Evolutionary conservation across 2,329 filamentous ascomycete genomes (phyloP).

Genomic region (Botryotinia convoluta): DNA sequence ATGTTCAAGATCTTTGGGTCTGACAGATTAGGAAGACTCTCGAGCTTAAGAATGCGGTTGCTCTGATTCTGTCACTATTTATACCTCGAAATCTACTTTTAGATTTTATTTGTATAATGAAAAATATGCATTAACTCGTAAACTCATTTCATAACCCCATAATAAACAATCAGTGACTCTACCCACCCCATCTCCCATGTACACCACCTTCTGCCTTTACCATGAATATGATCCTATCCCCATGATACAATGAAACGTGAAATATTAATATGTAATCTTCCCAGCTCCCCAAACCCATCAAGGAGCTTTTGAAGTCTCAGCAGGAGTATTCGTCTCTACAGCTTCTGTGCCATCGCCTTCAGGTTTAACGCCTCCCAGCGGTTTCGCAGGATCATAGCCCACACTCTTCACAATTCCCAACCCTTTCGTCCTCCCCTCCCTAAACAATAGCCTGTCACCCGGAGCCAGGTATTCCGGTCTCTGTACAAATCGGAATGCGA

Average conservation of each 20-base stretch:
- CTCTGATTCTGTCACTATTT: not conserved
- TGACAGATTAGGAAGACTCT: not conserved
- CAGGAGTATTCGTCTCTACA: not conserved
- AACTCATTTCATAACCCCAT: not conserved
- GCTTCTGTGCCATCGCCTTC: not conserved
- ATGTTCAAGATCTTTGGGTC: not conserved
- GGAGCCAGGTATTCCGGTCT: slow-evolving; percentile 87
- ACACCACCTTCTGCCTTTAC: not conserved
- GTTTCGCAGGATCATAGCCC: slow-evolving; percentile 72
- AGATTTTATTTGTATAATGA: not conserved
- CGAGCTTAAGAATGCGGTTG: not conserved
- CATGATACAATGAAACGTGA: not conserved
- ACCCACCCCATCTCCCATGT: not conserved
- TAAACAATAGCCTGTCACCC: slow-evolving; percentile 86
- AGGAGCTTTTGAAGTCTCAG: not conserved
- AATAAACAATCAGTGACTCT: not conserved
- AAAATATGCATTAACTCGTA: not conserved
- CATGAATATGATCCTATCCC: not conserved
- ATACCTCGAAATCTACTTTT: not conserved
- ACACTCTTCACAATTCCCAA: slow-evolving; percentile 90
- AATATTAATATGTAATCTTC: not conserved
- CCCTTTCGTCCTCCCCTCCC: slow-evolving; percentile 92
- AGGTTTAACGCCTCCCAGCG: slow-evolving; percentile 38
- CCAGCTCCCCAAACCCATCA: not conserved
- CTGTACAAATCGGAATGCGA: slow-evolving; percentile 94